Evolutionary conservation across 192 early-diverging fungal species (phyloP).

Genomic region (Linderina pennispora): DNA sequence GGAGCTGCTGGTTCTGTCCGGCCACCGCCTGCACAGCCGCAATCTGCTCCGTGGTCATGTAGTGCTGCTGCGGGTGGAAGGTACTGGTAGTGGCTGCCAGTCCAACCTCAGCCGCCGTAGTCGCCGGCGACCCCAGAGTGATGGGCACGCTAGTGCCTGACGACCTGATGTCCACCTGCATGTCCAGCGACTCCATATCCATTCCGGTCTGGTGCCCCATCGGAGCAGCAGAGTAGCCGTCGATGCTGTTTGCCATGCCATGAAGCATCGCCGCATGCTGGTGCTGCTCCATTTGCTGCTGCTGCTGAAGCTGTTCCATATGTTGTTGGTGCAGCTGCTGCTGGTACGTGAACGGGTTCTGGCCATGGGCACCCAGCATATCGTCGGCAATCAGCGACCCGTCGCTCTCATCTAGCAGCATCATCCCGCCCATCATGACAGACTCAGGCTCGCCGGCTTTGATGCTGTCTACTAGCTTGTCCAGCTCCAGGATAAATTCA

Average conservation of each 20-base stretch:
- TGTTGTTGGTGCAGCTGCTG: slow-evolving; percentile 4
- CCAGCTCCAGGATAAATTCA: slow-evolving; percentile 47
- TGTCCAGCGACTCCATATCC: slow-evolving; percentile 38
- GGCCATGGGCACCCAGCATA: slow-evolving; percentile 13
- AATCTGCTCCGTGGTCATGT: too few relatives aligned
- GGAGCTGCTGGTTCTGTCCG: too few relatives aligned
- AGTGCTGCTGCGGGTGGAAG: slow-evolving; percentile 2
- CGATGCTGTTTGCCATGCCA: slow-evolving; percentile 17
- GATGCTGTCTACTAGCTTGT: slow-evolving; percentile 48
- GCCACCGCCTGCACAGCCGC: too few relatives aligned
- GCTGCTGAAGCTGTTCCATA: slow-evolving; percentile 10
- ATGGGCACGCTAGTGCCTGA: slow-evolving; percentile 10
- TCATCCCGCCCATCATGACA: slow-evolving; percentile 31
- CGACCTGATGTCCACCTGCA: slow-evolving; percentile 28
- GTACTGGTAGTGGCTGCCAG: slow-evolving; percentile 10
- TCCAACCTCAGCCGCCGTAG: too few relatives aligned
- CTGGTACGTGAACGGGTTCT: slow-evolving; percentile 23
- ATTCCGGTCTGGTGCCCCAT: too few relatives aligned
- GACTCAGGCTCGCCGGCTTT: slow-evolving; percentile 39
- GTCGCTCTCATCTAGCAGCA: slow-evolving; percentile 42
- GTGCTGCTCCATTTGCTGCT: slow-evolving; percentile 14
- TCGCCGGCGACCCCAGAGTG: too few relatives aligned
- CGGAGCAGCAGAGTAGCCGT: too few relatives aligned
- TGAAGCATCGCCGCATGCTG: slow-evolving; percentile 28
- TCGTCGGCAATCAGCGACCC: slow-evolving; percentile 32